Evolutionary conservation across 306 rosid genomes (phyloP).

Genomic region (Dalbergia oliveri): DNA sequence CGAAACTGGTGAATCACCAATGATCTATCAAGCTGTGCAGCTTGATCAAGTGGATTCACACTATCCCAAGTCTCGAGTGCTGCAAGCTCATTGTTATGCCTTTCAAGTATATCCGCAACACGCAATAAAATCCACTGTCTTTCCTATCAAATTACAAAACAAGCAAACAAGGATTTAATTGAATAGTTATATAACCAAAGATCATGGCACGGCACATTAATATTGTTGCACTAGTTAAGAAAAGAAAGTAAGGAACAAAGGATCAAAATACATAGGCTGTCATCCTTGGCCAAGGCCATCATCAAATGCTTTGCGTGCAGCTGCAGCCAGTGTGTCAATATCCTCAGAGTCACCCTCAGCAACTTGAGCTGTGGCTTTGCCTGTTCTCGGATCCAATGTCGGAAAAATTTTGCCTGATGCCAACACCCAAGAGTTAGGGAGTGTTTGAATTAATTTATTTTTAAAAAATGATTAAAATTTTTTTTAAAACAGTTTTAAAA

Average conservation of each 20-base stretch:
- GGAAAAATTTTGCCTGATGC: constrained; percentile 73
- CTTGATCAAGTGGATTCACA: constrained; percentile 81
- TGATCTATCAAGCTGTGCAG: constrained; percentile 62
- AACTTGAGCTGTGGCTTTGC: constrained; percentile 70
- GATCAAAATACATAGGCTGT: constrained; percentile 69
- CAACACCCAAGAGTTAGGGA: not conserved
- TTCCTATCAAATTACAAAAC: constrained; percentile 56
- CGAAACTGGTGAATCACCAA: constrained; percentile 66
- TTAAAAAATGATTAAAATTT: no score
- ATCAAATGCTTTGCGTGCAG: constrained; percentile 85
- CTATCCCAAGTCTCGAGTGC: constrained; percentile 86
- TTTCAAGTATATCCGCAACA: constrained; percentile 80
- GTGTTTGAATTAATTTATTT: no score
- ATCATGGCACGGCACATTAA: not conserved
- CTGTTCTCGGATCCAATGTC: constrained; percentile 81
- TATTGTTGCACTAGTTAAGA: no score
- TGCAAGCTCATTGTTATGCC: constrained; percentile 71
- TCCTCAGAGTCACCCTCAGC: constrained; percentile 80
- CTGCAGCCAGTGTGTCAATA: constrained; percentile 69
- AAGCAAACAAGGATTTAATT: no score
- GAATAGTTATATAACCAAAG: not conserved
- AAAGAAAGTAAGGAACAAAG: not conserved
- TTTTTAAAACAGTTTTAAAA: no score
- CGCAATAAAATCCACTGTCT: constrained; percentile 65
- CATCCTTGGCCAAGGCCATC: constrained; percentile 91